Percentiles rank a stretch among this genome's conserved stretches.
Conservation (phyloP, 2,329 filamentous ascomycete genomes). For the Calycina herbarum region DNA sequence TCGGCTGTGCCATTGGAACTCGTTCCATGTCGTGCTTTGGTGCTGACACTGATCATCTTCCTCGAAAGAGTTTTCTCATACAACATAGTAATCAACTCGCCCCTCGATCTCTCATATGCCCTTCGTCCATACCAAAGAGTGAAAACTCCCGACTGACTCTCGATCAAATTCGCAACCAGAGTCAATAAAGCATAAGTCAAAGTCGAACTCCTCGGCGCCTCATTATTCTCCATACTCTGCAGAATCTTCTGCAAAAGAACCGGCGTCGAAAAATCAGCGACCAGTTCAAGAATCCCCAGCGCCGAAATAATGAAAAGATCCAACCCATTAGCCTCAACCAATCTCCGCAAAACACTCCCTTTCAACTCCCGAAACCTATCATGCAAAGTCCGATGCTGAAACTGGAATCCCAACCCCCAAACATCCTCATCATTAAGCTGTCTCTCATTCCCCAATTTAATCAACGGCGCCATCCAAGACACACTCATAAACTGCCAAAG, state of each 20-base stretch:
- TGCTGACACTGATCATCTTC: conserved; percentile 35
- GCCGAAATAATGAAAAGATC: conserved; percentile 62
- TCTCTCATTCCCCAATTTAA: conserved; percentile 60
- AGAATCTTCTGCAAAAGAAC: conserved; percentile 73
- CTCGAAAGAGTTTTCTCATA: conserved; percentile 62
- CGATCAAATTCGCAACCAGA: conserved; percentile 59
- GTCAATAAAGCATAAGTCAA: conserved; percentile 65
- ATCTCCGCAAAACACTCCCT: conserved; percentile 69
- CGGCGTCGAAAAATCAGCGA: conserved; percentile 59
- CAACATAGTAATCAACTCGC: conserved; percentile 83
- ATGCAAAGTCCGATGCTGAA: conserved; percentile 77
- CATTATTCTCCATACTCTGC: conserved; percentile 59
- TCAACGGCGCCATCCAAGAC: conserved; percentile 77
- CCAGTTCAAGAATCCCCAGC: conserved; percentile 64
- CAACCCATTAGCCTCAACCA: conserved; percentile 75
- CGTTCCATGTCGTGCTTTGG: conserved; percentile 24
- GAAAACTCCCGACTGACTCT: conserved; percentile 66
- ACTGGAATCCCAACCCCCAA: conserved; percentile 77
- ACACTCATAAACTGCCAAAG: conserved; percentile 85
- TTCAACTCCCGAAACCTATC: conserved; percentile 69
- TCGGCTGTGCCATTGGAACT: conserved; percentile 18
- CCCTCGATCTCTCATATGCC: conserved; percentile 78
- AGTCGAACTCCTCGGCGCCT: conserved; percentile 53
- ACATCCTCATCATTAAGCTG: conserved; percentile 78
- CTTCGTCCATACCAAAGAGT: conserved; percentile 81